A percentile compares a stretch with the other conserved stretches of the same genome.
Conservation (phyloP, 805 yeast genomes). For the Yamadazyma olivae region DNA sequence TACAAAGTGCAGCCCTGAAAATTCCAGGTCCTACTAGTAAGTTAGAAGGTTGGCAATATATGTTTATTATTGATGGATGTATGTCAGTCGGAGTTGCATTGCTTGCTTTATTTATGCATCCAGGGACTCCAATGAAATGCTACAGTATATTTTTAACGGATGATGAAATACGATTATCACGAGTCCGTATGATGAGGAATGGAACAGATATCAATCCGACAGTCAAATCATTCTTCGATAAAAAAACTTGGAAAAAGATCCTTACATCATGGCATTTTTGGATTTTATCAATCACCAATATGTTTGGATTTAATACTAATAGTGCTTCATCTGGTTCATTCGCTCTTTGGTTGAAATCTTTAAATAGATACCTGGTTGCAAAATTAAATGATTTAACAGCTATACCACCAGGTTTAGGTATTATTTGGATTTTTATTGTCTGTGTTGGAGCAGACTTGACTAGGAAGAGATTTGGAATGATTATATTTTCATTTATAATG, state of each 20-base stretch:
- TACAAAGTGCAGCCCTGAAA: constrained; percentile 15
- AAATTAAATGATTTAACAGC: constrained; percentile 50
- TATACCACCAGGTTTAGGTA: constrained; percentile 58
- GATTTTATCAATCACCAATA: constrained; percentile 20
- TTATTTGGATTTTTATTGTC: constrained; percentile 44
- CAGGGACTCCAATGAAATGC: constrained; percentile 31
- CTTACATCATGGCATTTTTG: constrained; percentile 31
- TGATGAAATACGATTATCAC: constrained; percentile 53
- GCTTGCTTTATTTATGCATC: constrained; percentile 17
- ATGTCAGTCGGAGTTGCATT: constrained; percentile 19
- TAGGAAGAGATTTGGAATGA: constrained; percentile 17
- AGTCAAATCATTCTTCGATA: constrained; percentile 21
- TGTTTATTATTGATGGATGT: constrained; percentile 23
- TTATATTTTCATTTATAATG: constrained; percentile 17
- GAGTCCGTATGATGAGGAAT: constrained; percentile 27
- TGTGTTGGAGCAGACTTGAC: constrained; percentile 53
- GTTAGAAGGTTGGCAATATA: constrained; percentile 21
- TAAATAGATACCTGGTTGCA: constrained; percentile 38
- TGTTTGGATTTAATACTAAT: constrained; percentile 29
- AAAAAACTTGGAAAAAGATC: constrained; percentile 23
- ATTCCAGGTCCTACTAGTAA: constrained; percentile 1
- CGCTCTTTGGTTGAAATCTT: constrained; percentile 26
- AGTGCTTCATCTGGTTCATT: constrained; percentile 29
- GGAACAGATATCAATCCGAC: constrained; percentile 16
- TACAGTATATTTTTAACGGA: constrained; percentile 52